Evolutionary conservation across 176 grass and related monocot species (phyloP), one percentile per base, ranked within the genome.

Genomic region (Triticum dicoccoides): DNA sequence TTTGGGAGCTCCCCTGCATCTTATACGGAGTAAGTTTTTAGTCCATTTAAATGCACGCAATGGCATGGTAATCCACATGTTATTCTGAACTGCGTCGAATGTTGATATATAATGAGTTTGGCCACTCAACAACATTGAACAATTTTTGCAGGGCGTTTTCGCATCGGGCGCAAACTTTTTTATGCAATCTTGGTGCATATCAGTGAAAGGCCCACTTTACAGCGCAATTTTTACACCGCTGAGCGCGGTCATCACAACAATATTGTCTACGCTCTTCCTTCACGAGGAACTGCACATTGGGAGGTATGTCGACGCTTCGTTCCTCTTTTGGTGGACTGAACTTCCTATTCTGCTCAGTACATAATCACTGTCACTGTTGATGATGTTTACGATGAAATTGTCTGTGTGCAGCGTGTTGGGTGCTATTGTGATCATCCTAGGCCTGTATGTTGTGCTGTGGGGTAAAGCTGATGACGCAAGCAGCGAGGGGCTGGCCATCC

Each of bases 141-240:
- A 52, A 38, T 3, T 41, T 64, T 47, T 87, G 45, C 54, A 93
- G 91, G 94, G 94, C 20, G 61, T 93, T 74, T 90, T 96, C 41
- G 94, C 91, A 4, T 91, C 94, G 2, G 91, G 85, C 1, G 85
- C 92, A 17, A 89, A 89, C 77, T 91, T 88, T 41, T 96, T 86
- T 67, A 64, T 93, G 41, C 89, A 88, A 42, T 96, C 87, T 20
- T 96, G 91, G 94, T 91, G 85, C 79, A 88, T 97, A 92, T 68
- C 91, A 5, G 67, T 88, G 34, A 88, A 85, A 85, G 94, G 89
- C 1, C 94, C 94, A 9, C 87, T 96, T 21, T 93, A 87, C 82
- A 89, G 86, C 33, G 89, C 87, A 65, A 85, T 93, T 37, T 93
- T 96, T 77, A 93, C 86, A 34, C 94, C 91, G 9, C 58, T 96